These are phyloP conservation scores for Apiospora marii DNA, from an alignment of 2,329 filamentous ascomycete species.

Conservation along the genomic window DNA sequence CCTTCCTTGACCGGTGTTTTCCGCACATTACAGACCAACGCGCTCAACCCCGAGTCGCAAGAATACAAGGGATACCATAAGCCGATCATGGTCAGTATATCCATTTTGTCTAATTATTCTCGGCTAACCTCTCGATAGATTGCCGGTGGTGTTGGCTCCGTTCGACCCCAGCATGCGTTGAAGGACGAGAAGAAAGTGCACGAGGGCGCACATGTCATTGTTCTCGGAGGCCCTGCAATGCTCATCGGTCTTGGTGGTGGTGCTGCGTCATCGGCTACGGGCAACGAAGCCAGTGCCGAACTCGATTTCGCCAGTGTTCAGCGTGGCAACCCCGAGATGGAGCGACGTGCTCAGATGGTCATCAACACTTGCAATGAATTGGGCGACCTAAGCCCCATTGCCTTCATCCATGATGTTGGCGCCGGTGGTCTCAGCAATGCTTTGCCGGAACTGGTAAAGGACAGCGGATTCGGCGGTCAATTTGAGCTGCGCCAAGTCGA, in stretches of 20 bases:
- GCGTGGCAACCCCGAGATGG: slow-evolving; percentile 95
- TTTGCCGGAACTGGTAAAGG: slow-evolving; percentile 74
- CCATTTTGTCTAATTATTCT: not conserved
- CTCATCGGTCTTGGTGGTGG: slow-evolving; percentile 95
- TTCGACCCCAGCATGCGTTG: slow-evolving; percentile 87
- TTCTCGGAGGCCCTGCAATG: slow-evolving; percentile 96
- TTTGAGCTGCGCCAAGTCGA: slow-evolving; percentile 97
- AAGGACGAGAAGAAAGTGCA: slow-evolving; percentile 83
- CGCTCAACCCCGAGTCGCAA: slow-evolving; percentile 58
- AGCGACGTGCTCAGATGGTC: slow-evolving; percentile 95
- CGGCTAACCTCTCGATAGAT: slow-evolving; percentile 72
- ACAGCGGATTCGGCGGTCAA: slow-evolving; percentile 87
- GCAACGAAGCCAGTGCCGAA: slow-evolving; percentile 87
- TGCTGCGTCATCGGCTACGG: slow-evolving; percentile 89
- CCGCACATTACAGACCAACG: slow-evolving; percentile 81
- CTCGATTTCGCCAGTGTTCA: slow-evolving; percentile 98
- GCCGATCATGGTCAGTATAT: slow-evolving; percentile 61
- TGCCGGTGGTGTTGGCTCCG: slow-evolving; percentile 92
- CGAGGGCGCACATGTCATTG: slow-evolving; percentile 82
- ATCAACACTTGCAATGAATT: slow-evolving; percentile 93
- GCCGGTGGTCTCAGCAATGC: slow-evolving; percentile 84
- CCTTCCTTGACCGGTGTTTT: slow-evolving; percentile 91
- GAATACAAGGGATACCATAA: slow-evolving; percentile 95
- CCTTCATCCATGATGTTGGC: slow-evolving; percentile 97
- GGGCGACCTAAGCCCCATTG: slow-evolving; percentile 86